A percentile compares a stretch with the other conserved stretches of the same genome.
These are phyloP conservation scores for Alternaria ventricosa DNA, from an alignment of 2,329 filamentous ascomycete genomes.

Conservation along the genomic window DNA sequence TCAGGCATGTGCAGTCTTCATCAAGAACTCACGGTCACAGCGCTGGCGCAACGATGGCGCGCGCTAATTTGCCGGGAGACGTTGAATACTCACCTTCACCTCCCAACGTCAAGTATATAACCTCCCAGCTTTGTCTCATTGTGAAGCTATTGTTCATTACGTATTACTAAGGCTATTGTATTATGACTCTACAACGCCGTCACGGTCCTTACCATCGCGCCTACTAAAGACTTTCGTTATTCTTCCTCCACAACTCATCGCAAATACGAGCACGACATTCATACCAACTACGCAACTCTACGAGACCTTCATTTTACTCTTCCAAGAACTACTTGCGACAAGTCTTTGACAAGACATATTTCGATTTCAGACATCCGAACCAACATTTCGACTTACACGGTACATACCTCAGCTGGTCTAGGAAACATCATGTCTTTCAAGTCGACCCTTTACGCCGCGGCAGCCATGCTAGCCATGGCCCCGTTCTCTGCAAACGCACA, in stretches of 20 bases:
- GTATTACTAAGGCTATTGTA: constrained; percentile 18
- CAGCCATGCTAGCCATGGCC: constrained; percentile 54
- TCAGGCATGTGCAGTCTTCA: neutral
- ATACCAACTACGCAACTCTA: constrained; percentile 4
- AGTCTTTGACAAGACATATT: constrained; percentile 1
- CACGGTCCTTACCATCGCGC: neutral
- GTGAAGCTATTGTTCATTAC: constrained; percentile 21
- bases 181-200: constrained; percentile 11
- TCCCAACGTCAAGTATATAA: constrained; percentile 12
- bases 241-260: constrained; percentile 16
- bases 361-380: constrained; percentile 1
- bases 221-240: constrained; percentile 18
- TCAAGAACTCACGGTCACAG: neutral
- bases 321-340: constrained; percentile 5
- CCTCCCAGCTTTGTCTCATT: constrained; percentile 27
- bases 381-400: constrained; percentile 8
- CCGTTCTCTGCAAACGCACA: constrained; percentile 68
- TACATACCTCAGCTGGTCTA: constrained; percentile 10
- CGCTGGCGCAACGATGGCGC: neutral
- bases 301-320: neutral
- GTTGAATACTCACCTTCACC: constrained; percentile 26
- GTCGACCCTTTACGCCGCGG: constrained; percentile 17
- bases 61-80: constrained; percentile 11
- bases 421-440: constrained; percentile 15
- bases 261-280: constrained; percentile 14